These are phyloP conservation scores for Mediolabrus comicus DNA, from an alignment of 108 stramenopile genomes.

Conservation along the genomic window DNA sequence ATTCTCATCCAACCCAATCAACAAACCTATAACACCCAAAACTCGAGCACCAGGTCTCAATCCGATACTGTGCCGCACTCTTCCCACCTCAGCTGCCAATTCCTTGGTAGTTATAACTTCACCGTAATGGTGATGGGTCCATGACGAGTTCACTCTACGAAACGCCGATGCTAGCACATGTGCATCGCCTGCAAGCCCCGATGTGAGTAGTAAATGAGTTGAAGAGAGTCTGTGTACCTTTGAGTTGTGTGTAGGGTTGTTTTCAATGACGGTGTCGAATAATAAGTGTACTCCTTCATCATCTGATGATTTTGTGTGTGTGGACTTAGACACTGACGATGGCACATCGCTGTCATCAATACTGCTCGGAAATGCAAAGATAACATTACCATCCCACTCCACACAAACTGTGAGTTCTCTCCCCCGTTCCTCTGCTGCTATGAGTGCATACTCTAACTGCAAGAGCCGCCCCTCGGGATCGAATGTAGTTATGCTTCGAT, in stretches of 20 bases:
- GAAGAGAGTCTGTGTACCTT: slow-evolving; percentile 36
- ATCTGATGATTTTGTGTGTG: background rate
- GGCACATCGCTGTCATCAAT: background rate
- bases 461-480: slow-evolving; percentile 58
- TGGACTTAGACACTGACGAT: background rate
- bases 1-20: slow-evolving; percentile 59
- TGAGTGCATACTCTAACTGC: slow-evolving; percentile 75
- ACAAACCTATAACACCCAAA: slow-evolving; percentile 69
- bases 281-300: slow-evolving; percentile 24
- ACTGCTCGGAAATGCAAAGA: slow-evolving; percentile 43
- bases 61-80: slow-evolving; percentile 61
- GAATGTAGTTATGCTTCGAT: slow-evolving; percentile 78
- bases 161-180: slow-evolving; percentile 56
- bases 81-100: slow-evolving; percentile 55
- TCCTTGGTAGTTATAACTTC: slow-evolving; percentile 60
- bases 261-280: background rate
- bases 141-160: slow-evolving; percentile 44
- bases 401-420: slow-evolving; percentile 17
- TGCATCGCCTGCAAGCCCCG: slow-evolving; percentile 76
- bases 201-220: slow-evolving; percentile 49
- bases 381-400: slow-evolving; percentile 33
- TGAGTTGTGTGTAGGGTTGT: slow-evolving; percentile 25
- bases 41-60: slow-evolving; percentile 66
- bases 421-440: slow-evolving; percentile 55
- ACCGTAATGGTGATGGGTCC: slow-evolving; percentile 46